These are phyloP conservation scores for Prunus salicina DNA, from an alignment of 306 rosid species.

Conservation along the genomic window DNA sequence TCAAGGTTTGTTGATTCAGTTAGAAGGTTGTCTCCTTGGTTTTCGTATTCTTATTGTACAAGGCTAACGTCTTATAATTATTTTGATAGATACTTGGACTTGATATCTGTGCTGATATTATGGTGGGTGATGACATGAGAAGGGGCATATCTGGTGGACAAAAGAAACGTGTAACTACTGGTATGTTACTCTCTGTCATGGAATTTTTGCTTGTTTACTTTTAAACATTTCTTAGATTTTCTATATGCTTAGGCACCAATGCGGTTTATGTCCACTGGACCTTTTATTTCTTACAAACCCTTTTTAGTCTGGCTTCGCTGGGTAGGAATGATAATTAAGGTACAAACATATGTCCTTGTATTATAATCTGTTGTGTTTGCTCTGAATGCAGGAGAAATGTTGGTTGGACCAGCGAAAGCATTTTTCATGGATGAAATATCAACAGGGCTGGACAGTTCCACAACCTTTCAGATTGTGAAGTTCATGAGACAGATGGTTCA, in stretches of 20 bases:
- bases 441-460: slow-evolving; percentile 38
- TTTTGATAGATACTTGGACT: slow-evolving; percentile 76
- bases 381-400: slow-evolving; percentile 31
- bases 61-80: slow-evolving; percentile 18
- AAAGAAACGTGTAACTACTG: slow-evolving; percentile 83
- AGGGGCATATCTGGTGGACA: slow-evolving; percentile 96
- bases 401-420: slow-evolving; percentile 40
- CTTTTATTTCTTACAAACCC: not conserved
- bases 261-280: not conserved
- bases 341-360: not conserved
- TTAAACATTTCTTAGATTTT: not conserved
- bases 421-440: slow-evolving; percentile 44
- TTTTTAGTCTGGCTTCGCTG: not conserved
- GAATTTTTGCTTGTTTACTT: not conserved
- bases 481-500: slow-evolving; percentile 40
- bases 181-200: slow-evolving; percentile 29
- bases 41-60: slow-evolving; percentile 14
- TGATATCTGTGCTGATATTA: slow-evolving; percentile 78
- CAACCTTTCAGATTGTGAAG: slow-evolving; percentile 37
- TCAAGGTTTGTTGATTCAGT: slow-evolving; percentile 59
- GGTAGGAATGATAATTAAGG: not conserved
- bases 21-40: not conserved
- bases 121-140: slow-evolving; percentile 92
- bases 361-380: not conserved
- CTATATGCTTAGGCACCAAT: not conserved